These are phyloP conservation scores for Immersiella caudata DNA, from an alignment of 495 filamentous ascomycete genomes.

Conservation along the genomic window DNA sequence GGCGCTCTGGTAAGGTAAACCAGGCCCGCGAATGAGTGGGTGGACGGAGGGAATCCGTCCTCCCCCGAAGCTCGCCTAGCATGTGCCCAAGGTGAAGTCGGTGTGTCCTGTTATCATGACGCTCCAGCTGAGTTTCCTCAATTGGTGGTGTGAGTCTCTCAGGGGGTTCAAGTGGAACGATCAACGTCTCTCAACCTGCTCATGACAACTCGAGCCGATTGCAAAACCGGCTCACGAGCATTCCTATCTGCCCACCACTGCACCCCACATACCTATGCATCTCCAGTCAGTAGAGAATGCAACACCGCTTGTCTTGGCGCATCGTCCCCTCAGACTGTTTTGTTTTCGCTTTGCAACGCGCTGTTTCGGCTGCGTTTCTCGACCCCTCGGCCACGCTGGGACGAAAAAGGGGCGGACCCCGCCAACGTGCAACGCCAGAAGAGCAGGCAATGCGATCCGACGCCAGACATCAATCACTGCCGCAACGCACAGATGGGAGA, in stretches of 20 bases:
- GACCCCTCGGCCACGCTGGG: slow-evolving; percentile 1
- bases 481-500: neutral
- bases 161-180: neutral
- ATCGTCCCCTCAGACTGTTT: neutral
- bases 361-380: slow-evolving; percentile 25
- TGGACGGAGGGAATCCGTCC: neutral
- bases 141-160: too few species aligned
- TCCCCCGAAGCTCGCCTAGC: neutral
- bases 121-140: neutral
- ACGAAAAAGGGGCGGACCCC: too few species aligned
- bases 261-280: too few species aligned
- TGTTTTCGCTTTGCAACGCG: slow-evolving; percentile 15
- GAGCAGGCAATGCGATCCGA: neutral
- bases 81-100: too few species aligned
- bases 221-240: neutral
- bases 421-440: neutral
- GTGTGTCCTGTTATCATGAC: neutral
- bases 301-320: neutral
- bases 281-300: too few species aligned
- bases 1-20: neutral
- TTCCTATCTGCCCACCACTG: neutral
- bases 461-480: too few species aligned
- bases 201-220: neutral
- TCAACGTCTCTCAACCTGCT: neutral
- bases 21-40: neutral